Conservation (phyloP, 2,329 filamentous ascomycete genomes). For the Byssothecium circinans region DNA sequence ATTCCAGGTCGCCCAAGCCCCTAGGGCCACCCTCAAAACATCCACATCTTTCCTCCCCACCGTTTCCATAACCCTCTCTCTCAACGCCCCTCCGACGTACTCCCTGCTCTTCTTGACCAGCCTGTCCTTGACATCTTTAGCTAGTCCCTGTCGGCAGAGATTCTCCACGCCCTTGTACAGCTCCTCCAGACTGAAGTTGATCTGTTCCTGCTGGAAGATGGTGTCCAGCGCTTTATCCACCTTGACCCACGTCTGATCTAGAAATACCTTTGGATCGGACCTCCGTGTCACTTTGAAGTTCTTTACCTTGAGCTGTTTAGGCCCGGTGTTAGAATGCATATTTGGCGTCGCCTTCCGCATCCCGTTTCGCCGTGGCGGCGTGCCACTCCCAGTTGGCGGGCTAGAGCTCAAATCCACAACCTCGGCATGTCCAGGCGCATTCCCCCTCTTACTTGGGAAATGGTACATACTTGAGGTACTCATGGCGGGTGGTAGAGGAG, state of each 20-base stretch:
- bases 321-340: constrained; percentile 64
- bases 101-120: constrained; percentile 67
- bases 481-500: constrained; percentile 22
- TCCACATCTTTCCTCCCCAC: constrained; percentile 62
- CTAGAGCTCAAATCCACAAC: constrained; percentile 36
- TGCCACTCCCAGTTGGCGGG: constrained; percentile 40
- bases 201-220: constrained; percentile 69
- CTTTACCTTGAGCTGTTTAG: constrained; percentile 90
- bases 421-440: constrained; percentile 16
- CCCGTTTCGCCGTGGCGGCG: constrained; percentile 30
- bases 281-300: constrained; percentile 72
- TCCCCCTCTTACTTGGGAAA: constrained; percentile 35
- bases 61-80: constrained; percentile 60
- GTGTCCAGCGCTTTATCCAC: constrained; percentile 71
- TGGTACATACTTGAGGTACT: constrained; percentile 41
- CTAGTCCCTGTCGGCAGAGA: constrained; percentile 77
- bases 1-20: constrained; percentile 77
- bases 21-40: constrained; percentile 61
- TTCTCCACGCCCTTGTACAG: constrained; percentile 92
- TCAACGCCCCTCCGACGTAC: constrained; percentile 62
- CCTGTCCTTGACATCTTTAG: constrained; percentile 66
- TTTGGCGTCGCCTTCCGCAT: constrained; percentile 59
- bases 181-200: constrained; percentile 72
- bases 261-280: constrained; percentile 73
- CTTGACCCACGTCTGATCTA: constrained; percentile 72